Conservation (phyloP, 2,329 filamentous ascomycete species). For the Cladophialophora immunda region DNA sequence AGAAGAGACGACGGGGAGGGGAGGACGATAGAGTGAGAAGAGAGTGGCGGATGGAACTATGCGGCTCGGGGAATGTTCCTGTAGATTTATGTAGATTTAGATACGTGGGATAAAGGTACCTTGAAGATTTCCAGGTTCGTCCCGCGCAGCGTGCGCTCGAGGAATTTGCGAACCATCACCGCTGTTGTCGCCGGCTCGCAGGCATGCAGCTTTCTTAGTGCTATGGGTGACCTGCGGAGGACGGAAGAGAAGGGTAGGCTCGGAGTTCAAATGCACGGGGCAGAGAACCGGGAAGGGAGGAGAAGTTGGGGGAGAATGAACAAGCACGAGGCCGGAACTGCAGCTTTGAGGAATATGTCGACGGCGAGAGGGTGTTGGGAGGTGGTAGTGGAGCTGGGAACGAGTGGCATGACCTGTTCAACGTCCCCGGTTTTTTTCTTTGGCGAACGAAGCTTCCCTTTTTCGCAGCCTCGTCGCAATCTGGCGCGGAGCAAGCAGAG, state of each 20-base stretch:
- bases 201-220: not conserved
- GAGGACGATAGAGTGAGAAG: too few species aligned
- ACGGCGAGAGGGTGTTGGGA: not conserved
- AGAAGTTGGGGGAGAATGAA: too few species aligned
- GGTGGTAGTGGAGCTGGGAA: not conserved
- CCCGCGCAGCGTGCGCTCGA: constrained; percentile 71
- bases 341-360: too few species aligned
- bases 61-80: too few species aligned
- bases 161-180: constrained; percentile 46
- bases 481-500: not conserved
- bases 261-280: too few species aligned
- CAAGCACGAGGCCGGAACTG: too few species aligned
- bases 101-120: constrained; percentile 59
- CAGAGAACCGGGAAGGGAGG: too few species aligned
- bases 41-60: too few species aligned
- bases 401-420: not conserved
- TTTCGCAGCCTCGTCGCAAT: not conserved
- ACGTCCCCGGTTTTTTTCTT: not conserved
- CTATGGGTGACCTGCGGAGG: not conserved
- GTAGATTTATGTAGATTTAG: too few species aligned
- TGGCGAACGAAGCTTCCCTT: not conserved
- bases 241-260: too few species aligned
- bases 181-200: not conserved
- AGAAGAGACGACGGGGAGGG: too few species aligned
- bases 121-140: constrained; percentile 96